phyloP scores from a whole-genome alignment of 1,284 basidiomycete genomes.

The Ustilago hordei region DNA sequence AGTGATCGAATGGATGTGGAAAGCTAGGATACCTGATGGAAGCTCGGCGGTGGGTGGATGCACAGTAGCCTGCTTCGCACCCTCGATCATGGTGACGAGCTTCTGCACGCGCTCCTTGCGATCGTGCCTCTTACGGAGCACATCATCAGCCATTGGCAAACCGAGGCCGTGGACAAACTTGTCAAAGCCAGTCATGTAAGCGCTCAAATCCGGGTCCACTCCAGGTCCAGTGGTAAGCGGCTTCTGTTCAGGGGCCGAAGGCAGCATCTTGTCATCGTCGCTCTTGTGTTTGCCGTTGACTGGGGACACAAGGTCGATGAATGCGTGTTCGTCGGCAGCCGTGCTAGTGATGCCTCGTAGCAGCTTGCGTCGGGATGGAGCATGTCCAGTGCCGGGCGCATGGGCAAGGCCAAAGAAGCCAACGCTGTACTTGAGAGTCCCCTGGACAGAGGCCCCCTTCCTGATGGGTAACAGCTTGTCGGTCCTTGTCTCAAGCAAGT shows the following conservation, averaged over 20 bases:
- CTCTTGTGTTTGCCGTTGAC: constrained; percentile 15
- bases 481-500: constrained; percentile 53
- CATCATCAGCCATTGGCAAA: constrained; percentile 55
- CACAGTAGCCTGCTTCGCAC: constrained; percentile 48
- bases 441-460: constrained; percentile 46
- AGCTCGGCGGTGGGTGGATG: constrained; percentile 46
- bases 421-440: constrained; percentile 61
- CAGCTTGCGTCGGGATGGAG: constrained; percentile 45
- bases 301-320: constrained; percentile 40
- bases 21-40: constrained; percentile 60
- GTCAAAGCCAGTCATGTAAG: constrained; percentile 60
- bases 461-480: constrained; percentile 57
- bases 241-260: constrained; percentile 13
- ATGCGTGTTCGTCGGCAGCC: constrained; percentile 14
- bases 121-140: constrained; percentile 42
- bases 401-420: constrained; percentile 60
- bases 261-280: constrained; percentile 30
- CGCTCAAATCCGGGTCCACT: constrained; percentile 17
- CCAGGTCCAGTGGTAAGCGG: neutral
- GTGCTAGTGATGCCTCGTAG: constrained; percentile 35
- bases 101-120: constrained; percentile 57
- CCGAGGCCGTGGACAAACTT: constrained; percentile 57
- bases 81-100: constrained; percentile 54
- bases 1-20: constrained; percentile 63
- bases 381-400: constrained; percentile 35